These are phyloP conservation scores for Fusarium bulbicola DNA, from an alignment of 2,329 filamentous ascomycete genomes.

Conservation along the genomic window DNA sequence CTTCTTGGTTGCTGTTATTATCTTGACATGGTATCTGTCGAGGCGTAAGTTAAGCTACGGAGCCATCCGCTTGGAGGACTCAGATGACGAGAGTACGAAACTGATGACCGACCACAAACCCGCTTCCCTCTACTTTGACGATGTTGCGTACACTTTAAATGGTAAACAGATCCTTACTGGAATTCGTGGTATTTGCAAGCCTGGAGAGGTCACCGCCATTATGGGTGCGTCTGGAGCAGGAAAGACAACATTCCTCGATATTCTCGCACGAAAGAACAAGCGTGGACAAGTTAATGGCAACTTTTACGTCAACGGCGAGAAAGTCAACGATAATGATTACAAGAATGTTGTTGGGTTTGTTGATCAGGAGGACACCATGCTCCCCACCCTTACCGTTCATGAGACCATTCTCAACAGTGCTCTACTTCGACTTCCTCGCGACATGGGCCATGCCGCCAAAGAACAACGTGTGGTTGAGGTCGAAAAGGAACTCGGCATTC, in stretches of 20 bases:
- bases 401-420: conserved; percentile 97
- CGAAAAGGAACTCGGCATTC: conserved; percentile 93
- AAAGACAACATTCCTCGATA: conserved; percentile 97
- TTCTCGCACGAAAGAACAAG: conserved; percentile 96
- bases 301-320: conserved; percentile 94
- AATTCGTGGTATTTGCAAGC: conserved; percentile 87
- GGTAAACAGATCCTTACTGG: conserved; percentile 84
- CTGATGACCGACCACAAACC: conserved; percentile 93
- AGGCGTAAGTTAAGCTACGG: conserved; percentile 76
- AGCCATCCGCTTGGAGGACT: conserved; percentile 85
- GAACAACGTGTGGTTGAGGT: conserved; percentile 92
- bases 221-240: conserved; percentile 98
- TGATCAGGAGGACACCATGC: conserved; percentile 97
- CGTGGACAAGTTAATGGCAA: conserved; percentile 80
- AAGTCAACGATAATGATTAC: conserved; percentile 84
- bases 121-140: conserved; percentile 85
- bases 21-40: conserved; percentile 88
- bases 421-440: conserved; percentile 85
- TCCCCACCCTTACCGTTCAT: conserved; percentile 94
- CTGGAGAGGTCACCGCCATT: conserved; percentile 95
- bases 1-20: conserved; percentile 87
- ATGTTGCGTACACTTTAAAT: conserved; percentile 86
- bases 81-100: conserved; percentile 86
- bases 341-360: conserved; percentile 95
- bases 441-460: conserved; percentile 90